Percentiles rank a stretch among this genome's conserved stretches.
phyloP scores from a whole-genome alignment of 148 eudicot genomes.

The Mesembryanthemum crystallinum region DNA sequence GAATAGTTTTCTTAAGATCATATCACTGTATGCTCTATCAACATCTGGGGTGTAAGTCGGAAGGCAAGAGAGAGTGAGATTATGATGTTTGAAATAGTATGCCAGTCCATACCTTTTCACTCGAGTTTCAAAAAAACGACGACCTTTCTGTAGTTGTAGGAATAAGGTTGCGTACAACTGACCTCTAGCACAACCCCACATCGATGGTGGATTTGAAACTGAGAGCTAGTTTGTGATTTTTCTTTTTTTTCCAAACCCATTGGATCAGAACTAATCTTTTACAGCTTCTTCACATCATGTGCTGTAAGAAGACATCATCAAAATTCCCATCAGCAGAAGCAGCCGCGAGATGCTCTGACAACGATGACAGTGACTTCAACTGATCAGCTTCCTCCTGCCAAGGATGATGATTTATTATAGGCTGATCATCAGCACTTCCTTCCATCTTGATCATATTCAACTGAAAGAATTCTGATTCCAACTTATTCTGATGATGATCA shows the following conservation, averaged over 20 bases:
- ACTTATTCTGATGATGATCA: constrained; percentile 21
- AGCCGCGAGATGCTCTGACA: constrained; percentile 24
- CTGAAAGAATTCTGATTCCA: constrained; percentile 23
- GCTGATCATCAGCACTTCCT: constrained; percentile 16
- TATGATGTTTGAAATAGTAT: too few relatives aligned
- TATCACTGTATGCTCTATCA: constrained; percentile 5
- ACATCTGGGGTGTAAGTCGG: not conserved
- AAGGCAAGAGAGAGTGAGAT: too few relatives aligned
- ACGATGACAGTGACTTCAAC: constrained; percentile 23
- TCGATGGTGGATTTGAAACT: too few relatives aligned
- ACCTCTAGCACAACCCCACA: too few relatives aligned
- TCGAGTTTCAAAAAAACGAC: too few relatives aligned
- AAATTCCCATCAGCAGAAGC: constrained; percentile 22
- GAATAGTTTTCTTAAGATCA: not conserved
- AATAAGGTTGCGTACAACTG: too few relatives aligned
- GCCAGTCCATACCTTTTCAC: too few relatives aligned
- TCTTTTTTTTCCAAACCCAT: too few relatives aligned
- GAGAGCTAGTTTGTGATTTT: too few relatives aligned
- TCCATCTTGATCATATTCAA: constrained; percentile 30
- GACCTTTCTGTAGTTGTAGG: too few relatives aligned
- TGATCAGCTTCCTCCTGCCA: constrained; percentile 27
- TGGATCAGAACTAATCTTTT: not conserved
- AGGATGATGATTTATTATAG: constrained; percentile 5
- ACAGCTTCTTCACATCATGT: constrained; percentile 15
- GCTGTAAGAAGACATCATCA: constrained; percentile 26